These are phyloP conservation scores for Glaciozyma martinii DNA, from an alignment of 768 basidiomycete species.

Conservation along the genomic window DNA sequence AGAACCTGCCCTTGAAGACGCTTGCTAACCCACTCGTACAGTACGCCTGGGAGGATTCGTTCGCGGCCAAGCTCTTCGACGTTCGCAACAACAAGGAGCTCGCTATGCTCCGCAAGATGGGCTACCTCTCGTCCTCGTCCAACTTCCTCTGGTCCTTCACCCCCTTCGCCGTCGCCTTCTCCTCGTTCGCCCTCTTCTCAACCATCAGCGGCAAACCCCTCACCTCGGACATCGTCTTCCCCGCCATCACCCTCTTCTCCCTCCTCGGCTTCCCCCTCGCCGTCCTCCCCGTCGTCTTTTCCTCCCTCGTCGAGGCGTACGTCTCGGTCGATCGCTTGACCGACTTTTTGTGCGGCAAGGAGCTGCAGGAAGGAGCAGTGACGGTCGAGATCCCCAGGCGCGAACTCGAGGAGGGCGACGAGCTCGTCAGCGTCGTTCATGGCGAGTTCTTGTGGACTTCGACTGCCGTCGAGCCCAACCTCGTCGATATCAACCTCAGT, in stretches of 20 bases:
- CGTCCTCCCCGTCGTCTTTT: conserved; percentile 29
- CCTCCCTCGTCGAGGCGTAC: conserved; percentile 26
- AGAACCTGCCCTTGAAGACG: not conserved
- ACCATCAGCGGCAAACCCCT: conserved; percentile 49
- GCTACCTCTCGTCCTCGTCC: conserved; percentile 45
- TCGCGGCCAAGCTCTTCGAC: conserved; percentile 64
- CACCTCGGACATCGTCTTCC: conserved; percentile 88
- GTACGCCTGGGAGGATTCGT: conserved; percentile 92
- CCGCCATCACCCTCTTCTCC: conserved; percentile 37
- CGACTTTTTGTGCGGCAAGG: conserved; percentile 61
- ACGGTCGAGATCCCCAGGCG: conserved; percentile 46
- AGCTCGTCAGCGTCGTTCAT: conserved; percentile 60
- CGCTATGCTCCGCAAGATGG: conserved; percentile 71
- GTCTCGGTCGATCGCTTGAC: conserved; percentile 34
- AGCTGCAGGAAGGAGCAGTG: conserved; percentile 72
- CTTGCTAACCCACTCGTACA: not conserved
- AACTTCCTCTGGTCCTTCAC: conserved; percentile 37
- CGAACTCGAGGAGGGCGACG: conserved; percentile 52
- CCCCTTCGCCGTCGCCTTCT: conserved; percentile 62
- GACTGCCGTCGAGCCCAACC: conserved; percentile 47
- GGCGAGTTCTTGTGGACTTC: conserved; percentile 78
- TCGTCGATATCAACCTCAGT: conserved; percentile 64
- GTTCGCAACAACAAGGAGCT: conserved; percentile 77
- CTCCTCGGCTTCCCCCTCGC: conserved; percentile 75
- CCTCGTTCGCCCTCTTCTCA: conserved; percentile 44